Conservation (phyloP, 1,284 basidiomycete species). For the Leccinum subspadiceum region DNA sequence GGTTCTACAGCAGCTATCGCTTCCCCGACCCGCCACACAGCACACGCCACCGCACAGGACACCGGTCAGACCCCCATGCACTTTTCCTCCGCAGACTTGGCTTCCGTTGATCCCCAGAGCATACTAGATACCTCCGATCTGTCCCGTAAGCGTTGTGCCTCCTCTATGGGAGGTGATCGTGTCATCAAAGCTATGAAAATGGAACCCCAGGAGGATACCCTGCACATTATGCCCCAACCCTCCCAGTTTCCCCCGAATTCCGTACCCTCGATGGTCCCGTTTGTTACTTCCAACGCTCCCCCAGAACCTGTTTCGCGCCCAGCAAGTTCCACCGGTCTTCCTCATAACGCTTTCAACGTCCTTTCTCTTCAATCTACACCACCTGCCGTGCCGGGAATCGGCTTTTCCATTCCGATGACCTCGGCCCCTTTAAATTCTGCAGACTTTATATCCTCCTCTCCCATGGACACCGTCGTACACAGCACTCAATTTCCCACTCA, state of each 20-base stretch:
- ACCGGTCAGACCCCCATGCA: constrained; percentile 16
- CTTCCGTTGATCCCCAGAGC: constrained; percentile 22
- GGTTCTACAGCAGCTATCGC: constrained; percentile 11
- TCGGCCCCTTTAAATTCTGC: constrained; percentile 21
- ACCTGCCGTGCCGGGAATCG: constrained; percentile 19
- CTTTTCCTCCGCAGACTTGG: constrained; percentile 24
- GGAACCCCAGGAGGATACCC: constrained; percentile 59
- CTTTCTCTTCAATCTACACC: constrained; percentile 27
- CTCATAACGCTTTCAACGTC: constrained; percentile 26
- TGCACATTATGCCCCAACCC: constrained; percentile 32
- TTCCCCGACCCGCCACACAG: constrained; percentile 21
- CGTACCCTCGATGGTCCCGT: constrained; percentile 23
- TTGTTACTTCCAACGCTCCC: constrained; percentile 30
- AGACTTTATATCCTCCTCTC: constrained; percentile 28
- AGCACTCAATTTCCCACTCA: constrained; percentile 24
- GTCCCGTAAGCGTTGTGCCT: constrained; percentile 65
- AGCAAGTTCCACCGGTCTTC: constrained; percentile 39
- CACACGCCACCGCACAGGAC: constrained; percentile 22
- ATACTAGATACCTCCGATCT: constrained; percentile 29
- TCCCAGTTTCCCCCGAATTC: constrained; percentile 27
- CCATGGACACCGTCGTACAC: constrained; percentile 23
- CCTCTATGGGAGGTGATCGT: constrained; percentile 59
- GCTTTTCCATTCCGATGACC: constrained; percentile 20
- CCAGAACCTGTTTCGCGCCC: constrained; percentile 42
- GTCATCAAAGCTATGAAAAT: constrained; percentile 64